These are phyloP conservation scores for Pyrus communis DNA, from an alignment of 306 rosid species.

Conservation along the genomic window DNA sequence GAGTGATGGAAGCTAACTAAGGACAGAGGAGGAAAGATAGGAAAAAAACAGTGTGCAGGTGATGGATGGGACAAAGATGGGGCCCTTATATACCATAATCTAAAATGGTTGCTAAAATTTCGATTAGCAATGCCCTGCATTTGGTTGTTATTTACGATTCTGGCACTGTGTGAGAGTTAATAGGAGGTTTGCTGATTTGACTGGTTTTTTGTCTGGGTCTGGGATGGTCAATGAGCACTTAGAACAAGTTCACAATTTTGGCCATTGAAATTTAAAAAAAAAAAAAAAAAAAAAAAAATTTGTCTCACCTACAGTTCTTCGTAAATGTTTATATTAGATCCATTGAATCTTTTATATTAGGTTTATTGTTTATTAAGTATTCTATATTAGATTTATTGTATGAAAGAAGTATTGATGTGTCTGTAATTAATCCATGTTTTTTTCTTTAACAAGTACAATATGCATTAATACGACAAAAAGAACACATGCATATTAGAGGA, in stretches of 20 bases:
- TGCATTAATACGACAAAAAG: no score
- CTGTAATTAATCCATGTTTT: no score
- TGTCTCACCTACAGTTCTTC: no score
- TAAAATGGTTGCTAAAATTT: not conserved
- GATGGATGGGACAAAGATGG: not conserved
- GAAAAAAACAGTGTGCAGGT: not conserved
- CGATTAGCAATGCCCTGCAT: not conserved
- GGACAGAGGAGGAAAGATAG: not conserved
- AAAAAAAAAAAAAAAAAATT: no score
- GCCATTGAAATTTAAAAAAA: not conserved
- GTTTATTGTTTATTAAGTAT: no score
- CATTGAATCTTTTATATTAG: no score
- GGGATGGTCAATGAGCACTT: not conserved
- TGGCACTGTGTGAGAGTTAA: not conserved
- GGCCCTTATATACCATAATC: constrained; percentile 7
- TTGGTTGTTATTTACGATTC: constrained; percentile 10
- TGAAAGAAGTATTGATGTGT: no score
- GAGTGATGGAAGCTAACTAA: not conserved
- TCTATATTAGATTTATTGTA: no score
- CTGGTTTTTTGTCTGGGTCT: not conserved
- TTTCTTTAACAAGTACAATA: no score
- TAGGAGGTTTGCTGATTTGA: not conserved
- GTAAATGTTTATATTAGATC: no score
- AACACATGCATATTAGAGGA: no score
- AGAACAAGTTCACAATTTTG: not conserved